Percentiles rank a stretch among this genome's conserved stretches.
Evolutionary conservation across 768 basidiomycete genomes (phyloP).

Genomic region (Pholiota conissans): DNA sequence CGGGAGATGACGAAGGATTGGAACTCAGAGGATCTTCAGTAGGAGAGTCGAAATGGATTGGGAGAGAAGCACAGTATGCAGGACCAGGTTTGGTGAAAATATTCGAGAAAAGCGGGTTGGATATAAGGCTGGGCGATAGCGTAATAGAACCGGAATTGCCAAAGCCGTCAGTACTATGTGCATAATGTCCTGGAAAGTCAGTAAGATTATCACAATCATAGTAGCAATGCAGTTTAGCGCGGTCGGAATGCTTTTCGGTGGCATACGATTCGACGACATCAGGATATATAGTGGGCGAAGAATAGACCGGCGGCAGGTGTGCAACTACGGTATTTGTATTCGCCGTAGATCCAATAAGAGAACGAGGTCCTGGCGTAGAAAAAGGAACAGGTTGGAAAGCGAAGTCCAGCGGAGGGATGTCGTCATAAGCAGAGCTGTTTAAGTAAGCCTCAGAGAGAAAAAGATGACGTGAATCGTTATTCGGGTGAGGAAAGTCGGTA

Average conservation of each 20-base stretch:
- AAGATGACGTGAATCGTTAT: background rate
- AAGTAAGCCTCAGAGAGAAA: slow-evolving; percentile 20
- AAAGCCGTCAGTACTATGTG: slow-evolving; percentile 15
- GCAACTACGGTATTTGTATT: slow-evolving; percentile 11
- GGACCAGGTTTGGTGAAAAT: slow-evolving; percentile 54
- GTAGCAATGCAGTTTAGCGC: slow-evolving; percentile 2
- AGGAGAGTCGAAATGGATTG: slow-evolving; percentile 53
- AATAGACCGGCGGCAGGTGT: slow-evolving; percentile 12
- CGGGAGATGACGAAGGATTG: slow-evolving; percentile 24
- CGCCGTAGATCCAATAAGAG: slow-evolving; percentile 20
- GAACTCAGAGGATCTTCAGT: slow-evolving; percentile 49
- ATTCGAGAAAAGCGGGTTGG: slow-evolving; percentile 17
- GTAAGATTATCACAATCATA: slow-evolving; percentile 1
- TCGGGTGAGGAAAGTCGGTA: background rate
- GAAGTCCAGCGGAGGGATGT: background rate
- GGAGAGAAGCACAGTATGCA: slow-evolving; percentile 28
- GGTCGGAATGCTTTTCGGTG: background rate
- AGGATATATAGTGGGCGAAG: slow-evolving; percentile 20
- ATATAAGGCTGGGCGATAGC: slow-evolving; percentile 7
- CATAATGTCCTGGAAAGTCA: background rate
- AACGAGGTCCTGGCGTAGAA: slow-evolving; percentile 28
- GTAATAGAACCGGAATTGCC: slow-evolving; percentile 1
- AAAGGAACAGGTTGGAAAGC: slow-evolving; percentile 16
- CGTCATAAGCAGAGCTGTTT: background rate
- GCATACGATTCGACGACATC: slow-evolving; percentile 5